These are phyloP conservation scores for Malassezia sp. DNA, from an alignment of 1,284 basidiomycete genomes.

Conservation along the genomic window DNA sequence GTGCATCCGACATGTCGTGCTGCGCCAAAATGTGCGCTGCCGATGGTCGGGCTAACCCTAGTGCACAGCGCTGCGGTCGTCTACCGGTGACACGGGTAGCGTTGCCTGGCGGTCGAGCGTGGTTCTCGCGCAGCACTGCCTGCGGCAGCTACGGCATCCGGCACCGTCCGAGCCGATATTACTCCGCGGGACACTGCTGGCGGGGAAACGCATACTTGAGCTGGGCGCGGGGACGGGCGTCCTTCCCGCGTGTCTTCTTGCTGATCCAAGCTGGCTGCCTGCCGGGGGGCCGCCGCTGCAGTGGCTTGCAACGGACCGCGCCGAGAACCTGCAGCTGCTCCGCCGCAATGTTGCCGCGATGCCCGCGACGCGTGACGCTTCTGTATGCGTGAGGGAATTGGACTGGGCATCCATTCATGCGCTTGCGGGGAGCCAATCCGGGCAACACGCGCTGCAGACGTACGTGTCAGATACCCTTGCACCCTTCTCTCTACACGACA, in stretches of 20 bases:
- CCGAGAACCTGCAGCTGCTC: conserved; percentile 24
- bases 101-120: conserved; percentile 37
- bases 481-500: not conserved
- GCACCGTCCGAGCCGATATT: too few relatives aligned
- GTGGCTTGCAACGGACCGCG: conserved; percentile 39
- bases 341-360: conserved; percentile 22
- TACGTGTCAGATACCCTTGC: not conserved
- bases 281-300: not conserved
- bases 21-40: conserved; percentile 2
- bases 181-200: too few relatives aligned
- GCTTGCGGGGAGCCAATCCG: not conserved
- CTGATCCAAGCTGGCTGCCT: conserved; percentile 2
- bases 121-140: conserved; percentile 16
- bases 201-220: conserved; percentile 37
- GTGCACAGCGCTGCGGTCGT: conserved; percentile 29
- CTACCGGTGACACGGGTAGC: conserved; percentile 35
- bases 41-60: conserved; percentile 20
- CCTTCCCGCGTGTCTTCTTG: conserved; percentile 22
- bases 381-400: conserved; percentile 15
- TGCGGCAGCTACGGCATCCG: conserved; percentile 2
- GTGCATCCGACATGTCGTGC: not conserved
- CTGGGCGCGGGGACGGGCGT: conserved; percentile 40
- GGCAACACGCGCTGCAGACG: not conserved
- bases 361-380: too few relatives aligned
- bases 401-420: conserved; percentile 1